A percentile compares a stretch with the other conserved stretches of the same genome.
phyloP scores from a whole-genome alignment of 1,284 basidiomycete species.

The Vanrija pseudolonga region DNA sequence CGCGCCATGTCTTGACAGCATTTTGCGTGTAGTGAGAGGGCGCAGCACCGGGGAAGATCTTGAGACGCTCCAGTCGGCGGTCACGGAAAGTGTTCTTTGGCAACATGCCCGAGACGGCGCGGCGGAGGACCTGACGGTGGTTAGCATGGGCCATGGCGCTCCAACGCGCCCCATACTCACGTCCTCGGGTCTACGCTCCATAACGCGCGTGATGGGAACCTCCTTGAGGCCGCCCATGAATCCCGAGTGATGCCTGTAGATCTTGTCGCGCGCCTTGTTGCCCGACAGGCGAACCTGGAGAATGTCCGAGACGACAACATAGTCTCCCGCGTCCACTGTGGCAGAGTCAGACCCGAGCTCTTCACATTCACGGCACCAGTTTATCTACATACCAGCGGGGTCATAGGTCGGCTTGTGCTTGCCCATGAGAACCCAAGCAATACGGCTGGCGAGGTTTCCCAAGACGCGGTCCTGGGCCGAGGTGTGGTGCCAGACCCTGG shows the following conservation, averaged over 20 bases:
- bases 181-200: constrained; percentile 83
- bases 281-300: constrained; percentile 82
- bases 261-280: constrained; percentile 77
- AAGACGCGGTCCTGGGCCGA: constrained; percentile 84
- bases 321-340: constrained; percentile 91
- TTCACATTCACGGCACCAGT: no score
- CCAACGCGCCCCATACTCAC: constrained; percentile 55
- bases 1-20: constrained; percentile 38
- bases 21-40: constrained; percentile 31
- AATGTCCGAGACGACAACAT: constrained; percentile 93
- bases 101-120: constrained; percentile 92
- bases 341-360: neutral
- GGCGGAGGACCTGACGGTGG: constrained; percentile 74
- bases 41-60: constrained; percentile 67
- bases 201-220: constrained; percentile 75
- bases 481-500: constrained; percentile 92
- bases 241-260: constrained; percentile 88
- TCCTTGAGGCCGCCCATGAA: constrained; percentile 92
- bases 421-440: constrained; percentile 94
- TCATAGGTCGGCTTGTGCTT: constrained; percentile 99
- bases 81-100: constrained; percentile 93
- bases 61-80: constrained; percentile 73
- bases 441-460: constrained; percentile 87
- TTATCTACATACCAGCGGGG: constrained; percentile 73
- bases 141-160: neutral